Percentiles rank a stretch among this genome's conserved stretches.
phyloP scores from a whole-genome alignment of 116 monocot species.

The Papilionanthe hybrid region DNA sequence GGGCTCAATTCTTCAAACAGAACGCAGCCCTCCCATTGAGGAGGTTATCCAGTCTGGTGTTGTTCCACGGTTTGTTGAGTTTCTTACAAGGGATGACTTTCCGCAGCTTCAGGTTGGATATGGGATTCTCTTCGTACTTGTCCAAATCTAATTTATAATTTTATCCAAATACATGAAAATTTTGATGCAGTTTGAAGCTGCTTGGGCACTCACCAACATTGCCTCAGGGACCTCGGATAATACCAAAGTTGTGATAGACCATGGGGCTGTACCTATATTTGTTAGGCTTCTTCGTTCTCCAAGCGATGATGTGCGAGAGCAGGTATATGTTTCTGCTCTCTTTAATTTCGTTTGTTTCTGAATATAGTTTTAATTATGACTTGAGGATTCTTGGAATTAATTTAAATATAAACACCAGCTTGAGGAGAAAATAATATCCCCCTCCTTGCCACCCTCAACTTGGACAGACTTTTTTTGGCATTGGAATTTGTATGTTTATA shows the following conservation, averaged over 20 bases:
- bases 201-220: constrained; percentile 94
- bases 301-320: constrained; percentile 86
- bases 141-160: constrained; percentile 8
- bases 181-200: constrained; percentile 73
- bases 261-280: constrained; percentile 85
- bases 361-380: not conserved
- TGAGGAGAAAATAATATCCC: not conserved
- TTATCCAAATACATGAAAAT: not conserved
- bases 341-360: not conserved
- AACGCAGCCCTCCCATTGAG: constrained; percentile 43
- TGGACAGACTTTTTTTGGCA: not conserved
- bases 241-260: constrained; percentile 86
- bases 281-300: constrained; percentile 77
- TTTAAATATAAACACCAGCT: not conserved
- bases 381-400: not conserved
- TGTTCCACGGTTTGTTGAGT: constrained; percentile 51
- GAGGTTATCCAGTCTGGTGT: constrained; percentile 53
- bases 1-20: constrained; percentile 10
- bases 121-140: not conserved
- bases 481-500: not conserved
- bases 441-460: not conserved
- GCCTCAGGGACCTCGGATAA: constrained; percentile 93
- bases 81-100: constrained; percentile 34
- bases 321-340: constrained; percentile 35
- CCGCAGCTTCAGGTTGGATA: constrained; percentile 42